A percentile compares a stretch with the other conserved stretches of the same genome.
These are phyloP conservation scores for Lipomyces orientalis DNA, from an alignment of 805 yeast species.

Conservation along the genomic window DNA sequence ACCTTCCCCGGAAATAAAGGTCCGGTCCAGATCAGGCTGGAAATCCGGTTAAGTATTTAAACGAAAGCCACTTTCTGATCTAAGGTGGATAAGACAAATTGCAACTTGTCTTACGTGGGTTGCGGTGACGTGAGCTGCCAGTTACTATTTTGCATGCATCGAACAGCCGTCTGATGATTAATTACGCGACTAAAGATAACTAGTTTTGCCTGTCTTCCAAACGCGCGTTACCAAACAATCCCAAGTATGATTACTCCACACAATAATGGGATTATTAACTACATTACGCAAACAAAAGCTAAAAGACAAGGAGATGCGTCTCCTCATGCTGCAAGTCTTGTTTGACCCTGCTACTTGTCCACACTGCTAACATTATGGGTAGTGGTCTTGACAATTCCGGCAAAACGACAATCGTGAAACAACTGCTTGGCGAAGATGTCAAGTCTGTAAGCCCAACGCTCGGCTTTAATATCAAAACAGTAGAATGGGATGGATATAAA, in stretches of 20 bases:
- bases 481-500: slow-evolving; percentile 47
- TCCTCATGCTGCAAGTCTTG: slow-evolving; percentile 59
- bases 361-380: background rate
- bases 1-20: too few species aligned
- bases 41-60: too few species aligned
- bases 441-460: slow-evolving; percentile 79
- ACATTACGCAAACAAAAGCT: slow-evolving; percentile 81
- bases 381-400: slow-evolving; percentile 90
- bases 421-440: slow-evolving; percentile 57
- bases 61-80: too few species aligned
- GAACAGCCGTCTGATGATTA: too few species aligned
- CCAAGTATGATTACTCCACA: background rate
- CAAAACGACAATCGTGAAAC: slow-evolving; percentile 79
- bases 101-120: too few species aligned
- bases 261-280: slow-evolving; percentile 36
- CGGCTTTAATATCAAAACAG: slow-evolving; percentile 81
- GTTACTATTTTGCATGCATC: too few species aligned
- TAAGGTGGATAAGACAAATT: too few species aligned
- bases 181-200: too few species aligned
- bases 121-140: too few species aligned
- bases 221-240: background rate
- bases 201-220: too few species aligned
- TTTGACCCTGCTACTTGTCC: background rate
- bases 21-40: too few species aligned
- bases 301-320: slow-evolving; percentile 77